A percentile compares a stretch with the other conserved stretches of the same genome.
Conservation (phyloP, 2,329 filamentous ascomycete species). For the Fusarium verticillioides region DNA sequence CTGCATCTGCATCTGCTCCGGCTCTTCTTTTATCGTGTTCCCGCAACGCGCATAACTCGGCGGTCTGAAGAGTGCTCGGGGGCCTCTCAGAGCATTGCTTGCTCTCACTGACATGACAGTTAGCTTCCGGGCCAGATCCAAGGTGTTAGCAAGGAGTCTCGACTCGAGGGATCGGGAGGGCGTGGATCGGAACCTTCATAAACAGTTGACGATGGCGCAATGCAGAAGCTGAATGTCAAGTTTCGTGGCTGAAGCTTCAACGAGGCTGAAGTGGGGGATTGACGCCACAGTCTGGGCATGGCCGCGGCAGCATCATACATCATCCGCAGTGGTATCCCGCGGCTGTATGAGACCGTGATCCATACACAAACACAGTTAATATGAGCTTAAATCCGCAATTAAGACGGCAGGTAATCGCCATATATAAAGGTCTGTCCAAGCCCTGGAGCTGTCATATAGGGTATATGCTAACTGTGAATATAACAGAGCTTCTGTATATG, state of each 20-base stretch:
- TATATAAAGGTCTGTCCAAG: constrained; percentile 80
- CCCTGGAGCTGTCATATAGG: neutral
- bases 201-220: neutral
- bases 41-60: neutral
- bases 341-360: neutral
- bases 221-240: neutral
- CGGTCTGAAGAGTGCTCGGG: neutral
- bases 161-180: neutral
- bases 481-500: constrained; percentile 81
- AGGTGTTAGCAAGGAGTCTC: neutral
- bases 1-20: neutral
- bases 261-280: constrained; percentile 26
- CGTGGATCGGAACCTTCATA: neutral
- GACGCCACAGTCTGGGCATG: constrained; percentile 28
- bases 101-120: neutral
- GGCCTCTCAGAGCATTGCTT: neutral
- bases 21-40: neutral
- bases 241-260: constrained; percentile 34
- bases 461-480: neutral
- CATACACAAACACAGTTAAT: constrained; percentile 9
- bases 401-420: constrained; percentile 80
- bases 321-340: neutral
- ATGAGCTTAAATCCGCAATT: constrained; percentile 64
- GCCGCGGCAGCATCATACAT: constrained; percentile 24
- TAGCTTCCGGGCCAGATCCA: no score